A percentile compares a stretch with the other conserved stretches of the same genome.
phyloP scores from a whole-genome alignment of 345 rosid genomes.

The Alliaria petiolata region DNA sequence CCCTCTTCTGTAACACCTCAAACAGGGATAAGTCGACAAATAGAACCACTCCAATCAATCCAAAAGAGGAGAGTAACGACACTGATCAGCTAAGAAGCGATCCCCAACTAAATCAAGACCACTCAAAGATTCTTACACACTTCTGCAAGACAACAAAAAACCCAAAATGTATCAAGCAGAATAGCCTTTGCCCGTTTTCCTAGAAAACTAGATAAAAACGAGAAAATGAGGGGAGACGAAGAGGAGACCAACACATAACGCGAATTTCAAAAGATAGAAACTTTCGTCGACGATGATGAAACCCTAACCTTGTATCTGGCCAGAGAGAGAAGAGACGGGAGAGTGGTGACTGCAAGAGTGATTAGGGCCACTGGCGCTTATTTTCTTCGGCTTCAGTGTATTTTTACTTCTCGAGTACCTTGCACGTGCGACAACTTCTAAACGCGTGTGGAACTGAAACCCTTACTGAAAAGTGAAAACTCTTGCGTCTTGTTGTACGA shows the following conservation, averaged over 20 bases:
- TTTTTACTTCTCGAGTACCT: background rate
- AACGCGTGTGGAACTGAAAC: constrained; percentile 15
- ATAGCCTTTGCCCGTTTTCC: background rate
- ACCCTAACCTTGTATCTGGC: constrained; percentile 10
- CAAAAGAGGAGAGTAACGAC: too few relatives aligned
- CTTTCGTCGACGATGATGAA: background rate
- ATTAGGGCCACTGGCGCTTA: constrained; percentile 35
- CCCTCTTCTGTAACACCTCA: background rate
- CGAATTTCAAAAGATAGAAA: background rate
- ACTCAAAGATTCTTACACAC: background rate
- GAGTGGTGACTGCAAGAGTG: constrained; percentile 25
- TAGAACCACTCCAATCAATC: constrained; percentile 14
- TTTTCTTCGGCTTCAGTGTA: constrained; percentile 6
- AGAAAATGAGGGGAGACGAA: background rate
- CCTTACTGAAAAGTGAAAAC: background rate
- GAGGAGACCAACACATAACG: background rate
- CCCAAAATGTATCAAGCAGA: background rate
- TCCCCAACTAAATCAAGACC: background rate
- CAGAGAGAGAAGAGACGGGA: constrained; percentile 9
- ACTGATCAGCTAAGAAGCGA: background rate
- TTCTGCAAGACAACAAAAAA: constrained; percentile 12
- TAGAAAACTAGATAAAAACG: background rate
- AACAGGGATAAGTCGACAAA: constrained; percentile 34
- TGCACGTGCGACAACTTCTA: constrained; percentile 8
- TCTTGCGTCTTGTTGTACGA: background rate